Evolutionary conservation across 2,329 filamentous ascomycete species (phyloP).

Genomic region (Scytalidium sp.): DNA sequence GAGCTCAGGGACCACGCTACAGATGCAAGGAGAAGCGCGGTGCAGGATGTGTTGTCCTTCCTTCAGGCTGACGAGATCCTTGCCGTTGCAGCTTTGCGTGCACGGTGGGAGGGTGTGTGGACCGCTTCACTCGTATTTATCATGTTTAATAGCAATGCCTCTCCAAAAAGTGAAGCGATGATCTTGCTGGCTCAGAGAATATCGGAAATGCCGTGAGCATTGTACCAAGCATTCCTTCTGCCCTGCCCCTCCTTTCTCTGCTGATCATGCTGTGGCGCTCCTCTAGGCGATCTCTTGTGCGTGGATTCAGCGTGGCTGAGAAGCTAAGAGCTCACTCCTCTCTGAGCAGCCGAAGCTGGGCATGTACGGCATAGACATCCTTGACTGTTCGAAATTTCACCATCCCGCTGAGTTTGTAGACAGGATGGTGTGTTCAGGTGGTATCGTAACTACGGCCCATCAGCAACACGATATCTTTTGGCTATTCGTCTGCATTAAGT

Average conservation of each 20-base stretch:
- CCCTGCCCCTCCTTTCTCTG: neutral
- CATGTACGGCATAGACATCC: neutral
- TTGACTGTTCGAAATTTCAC: neutral
- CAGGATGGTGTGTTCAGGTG: neutral
- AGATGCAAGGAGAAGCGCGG: slow-evolving; percentile 14
- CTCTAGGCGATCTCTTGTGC: too few relatives aligned
- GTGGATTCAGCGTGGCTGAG: neutral
- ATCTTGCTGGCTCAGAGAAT: too few relatives aligned
- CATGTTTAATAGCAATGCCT: neutral
- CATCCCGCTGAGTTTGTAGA: neutral
- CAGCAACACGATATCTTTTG: neutral
- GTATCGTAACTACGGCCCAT: neutral
- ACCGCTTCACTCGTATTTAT: slow-evolving; percentile 11
- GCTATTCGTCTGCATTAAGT: neutral
- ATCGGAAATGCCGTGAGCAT: neutral
- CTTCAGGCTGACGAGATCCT: slow-evolving; percentile 20
- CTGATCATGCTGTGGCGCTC: too few relatives aligned
- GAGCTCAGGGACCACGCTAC: neutral
- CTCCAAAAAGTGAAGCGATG: neutral
- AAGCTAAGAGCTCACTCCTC: neutral
- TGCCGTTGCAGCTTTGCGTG: slow-evolving; percentile 18
- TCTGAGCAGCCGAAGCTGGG: too few relatives aligned
- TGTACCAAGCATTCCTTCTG: neutral
- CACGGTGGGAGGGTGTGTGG: slow-evolving; percentile 15
- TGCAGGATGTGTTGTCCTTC: slow-evolving; percentile 20